Evolutionary conservation across 805 yeast species (phyloP), one percentile per base, ranked within the genome.

Genomic region (Candida tibetensis): DNA sequence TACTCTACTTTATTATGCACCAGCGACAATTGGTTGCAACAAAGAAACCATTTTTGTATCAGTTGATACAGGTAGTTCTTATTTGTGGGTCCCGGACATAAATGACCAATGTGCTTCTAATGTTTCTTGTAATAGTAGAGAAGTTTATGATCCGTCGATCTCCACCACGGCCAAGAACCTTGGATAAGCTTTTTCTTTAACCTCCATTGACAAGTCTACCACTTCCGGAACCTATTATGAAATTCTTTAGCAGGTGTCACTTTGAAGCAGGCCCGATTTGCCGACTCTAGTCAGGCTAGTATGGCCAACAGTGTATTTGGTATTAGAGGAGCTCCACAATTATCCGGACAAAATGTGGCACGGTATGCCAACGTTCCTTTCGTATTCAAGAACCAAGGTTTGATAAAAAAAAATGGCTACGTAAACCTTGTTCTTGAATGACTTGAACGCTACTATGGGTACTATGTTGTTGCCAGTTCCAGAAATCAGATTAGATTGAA

Each of bases 381-480:
- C 10, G 33, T 25, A 7, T 29, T 48, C 33, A 39, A 36, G 18
- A 17, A 39, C 13, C 42, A 41, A 23, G 47, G 46, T 5, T 3
- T 36, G 14, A 48, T 42, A 23, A 2, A 27, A 4, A 33, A 28
- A 5, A 40, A 45, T 4, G 29, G 40, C 7, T 48, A 46, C 32
- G n/a, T n/a, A n/a, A n/a, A 46, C 51, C 6, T 25, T 48, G 14
- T 48, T 40, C 40, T 39, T 53, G 36, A 45, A 44, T 36, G 43
- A 44, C 25, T 45, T 37, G 4, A 21, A 37, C 34, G 45, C 43
- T 3, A 10, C 25, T 3, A n/a, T n/a, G n/a, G n/a, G n/a, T n/a
- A n/a, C n/a, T n/a, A n/a, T n/a, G n/a, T n/a, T n/a, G n/a, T n/a
- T n/a, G n/a, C n/a, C n/a, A n/a, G n/a, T n/a, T n/a, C n/a, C n/a